Base-by-base conservation (phyloP, 1,139 yeast genomes). In the Petasospora fabianii region DNA sequence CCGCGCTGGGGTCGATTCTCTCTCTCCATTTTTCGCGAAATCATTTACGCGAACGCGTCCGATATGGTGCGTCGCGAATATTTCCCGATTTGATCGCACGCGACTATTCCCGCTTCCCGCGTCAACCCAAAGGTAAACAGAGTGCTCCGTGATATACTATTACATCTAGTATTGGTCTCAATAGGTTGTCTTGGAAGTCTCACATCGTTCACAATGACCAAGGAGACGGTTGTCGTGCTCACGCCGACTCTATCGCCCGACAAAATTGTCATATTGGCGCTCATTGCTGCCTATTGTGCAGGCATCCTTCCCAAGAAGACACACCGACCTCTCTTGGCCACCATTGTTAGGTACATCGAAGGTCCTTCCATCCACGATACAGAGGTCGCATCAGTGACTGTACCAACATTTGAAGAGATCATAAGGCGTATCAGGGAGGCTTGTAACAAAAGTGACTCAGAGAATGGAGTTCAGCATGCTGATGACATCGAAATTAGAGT, bases 241-340 rank as follows among this genome's bases (percentile, higher is more conserved):
- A 63, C 68, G 4, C 61, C 67, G 4, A 51, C 60, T 1, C 44
- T 67, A 18, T 60, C 68, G 3, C 62, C 71, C 1, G 56, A 65
- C 29, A 66, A 66, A 42, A 49, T 68, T 0, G 64, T 66, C 1
- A 42, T 66, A 2, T 42, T 68, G n/a, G 54, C 61, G 2, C 43
- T 68, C 18, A 59, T 67, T 7, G 62, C 62, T 3, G 66, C 64
- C 0, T 66, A 66, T 39, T 67, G 71, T 35, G 53, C 61, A 12
- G 62, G 62, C 6, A 50, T 53, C 13, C 47, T 66, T 2, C 71
- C 72, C 8, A 44, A 55, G 15, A 51, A 51, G 20, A 55, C 61
- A 14, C 55, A 59, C 19, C 60, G 69, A 5, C 64, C 69, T 1
- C 44, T 66, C 15, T 47, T 68, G 21, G 49, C 66, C 8, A 51